Percentiles rank a stretch among this genome's conserved stretches.
Conservation (phyloP, 441 rosid species). For the Jatropha multifida region DNA sequence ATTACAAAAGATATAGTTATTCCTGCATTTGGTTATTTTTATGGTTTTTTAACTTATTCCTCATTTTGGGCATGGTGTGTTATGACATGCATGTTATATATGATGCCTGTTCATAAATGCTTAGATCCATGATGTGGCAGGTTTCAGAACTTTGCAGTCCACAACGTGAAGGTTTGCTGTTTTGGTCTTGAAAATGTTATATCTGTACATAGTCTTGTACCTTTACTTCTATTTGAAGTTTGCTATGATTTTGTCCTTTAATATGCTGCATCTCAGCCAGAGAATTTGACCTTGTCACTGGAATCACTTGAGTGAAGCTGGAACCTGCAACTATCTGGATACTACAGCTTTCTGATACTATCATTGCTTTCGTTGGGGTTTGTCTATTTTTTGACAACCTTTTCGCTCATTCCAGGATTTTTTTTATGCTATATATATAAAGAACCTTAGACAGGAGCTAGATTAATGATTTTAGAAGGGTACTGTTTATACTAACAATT, state of each 20-base stretch:
- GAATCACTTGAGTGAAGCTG: not conserved
- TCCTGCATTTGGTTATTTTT: not conserved
- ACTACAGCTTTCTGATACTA: not conserved
- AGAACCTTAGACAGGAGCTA: not conserved
- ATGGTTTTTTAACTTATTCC: conserved; percentile 10
- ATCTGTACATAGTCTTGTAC: not conserved
- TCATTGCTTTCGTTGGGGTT: not conserved
- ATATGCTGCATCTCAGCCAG: not conserved
- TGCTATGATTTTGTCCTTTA: not conserved
- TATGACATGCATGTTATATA: not conserved
- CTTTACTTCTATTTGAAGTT: not conserved
- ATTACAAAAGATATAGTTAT: not conserved
- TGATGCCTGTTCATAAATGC: not conserved
- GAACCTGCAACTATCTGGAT: not conserved
- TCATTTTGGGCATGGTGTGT: not conserved
- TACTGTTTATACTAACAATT: not conserved
- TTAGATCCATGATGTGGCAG: not conserved
- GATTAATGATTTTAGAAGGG: not conserved
- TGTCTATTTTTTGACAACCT: not conserved
- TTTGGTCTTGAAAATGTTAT: not conserved
- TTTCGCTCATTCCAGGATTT: not conserved
- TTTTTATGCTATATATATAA: not conserved
- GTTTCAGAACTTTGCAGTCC: not conserved
- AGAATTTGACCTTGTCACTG: not conserved
- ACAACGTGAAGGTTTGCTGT: not conserved